Evolutionary conservation across 495 filamentous ascomycete genomes (phyloP).

Genomic region (Penicillium flavigenum): DNA sequence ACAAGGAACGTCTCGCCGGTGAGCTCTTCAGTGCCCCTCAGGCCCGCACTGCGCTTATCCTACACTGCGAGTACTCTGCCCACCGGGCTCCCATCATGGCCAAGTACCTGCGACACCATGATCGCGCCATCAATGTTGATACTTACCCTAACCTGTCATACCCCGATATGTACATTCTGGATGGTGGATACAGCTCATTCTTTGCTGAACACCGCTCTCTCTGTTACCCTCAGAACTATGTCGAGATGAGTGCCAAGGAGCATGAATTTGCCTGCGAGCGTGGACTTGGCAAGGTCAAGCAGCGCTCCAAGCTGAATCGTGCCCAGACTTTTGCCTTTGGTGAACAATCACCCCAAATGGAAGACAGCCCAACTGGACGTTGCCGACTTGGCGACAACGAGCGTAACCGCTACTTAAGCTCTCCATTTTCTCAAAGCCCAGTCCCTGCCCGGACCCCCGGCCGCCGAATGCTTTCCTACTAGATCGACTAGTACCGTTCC

Average conservation of each 20-base stretch:
- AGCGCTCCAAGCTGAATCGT: conserved; percentile 77
- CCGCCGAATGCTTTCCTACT: conserved; percentile 75
- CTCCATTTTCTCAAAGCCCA: conserved; percentile 56
- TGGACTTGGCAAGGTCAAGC: conserved; percentile 83
- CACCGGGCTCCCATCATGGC: conserved; percentile 95
- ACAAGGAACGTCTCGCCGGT: conserved; percentile 79
- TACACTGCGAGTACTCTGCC: conserved; percentile 98
- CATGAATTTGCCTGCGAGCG: conserved; percentile 90
- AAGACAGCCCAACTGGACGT: conserved; percentile 77
- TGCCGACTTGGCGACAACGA: conserved; percentile 45
- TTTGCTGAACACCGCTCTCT: conserved; percentile 71
- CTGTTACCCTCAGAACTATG: conserved; percentile 92
- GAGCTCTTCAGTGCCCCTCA: conserved; percentile 71
- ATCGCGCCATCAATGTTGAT: conserved; percentile 78
- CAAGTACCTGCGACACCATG: conserved; percentile 75
- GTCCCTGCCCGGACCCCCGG: conserved; percentile 54
- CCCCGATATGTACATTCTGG: conserved; percentile 94
- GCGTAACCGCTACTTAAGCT: conserved; percentile 39
- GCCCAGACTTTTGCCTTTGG: conserved; percentile 95
- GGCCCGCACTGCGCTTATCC: conserved; percentile 74
- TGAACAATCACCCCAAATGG: conserved; percentile 62
- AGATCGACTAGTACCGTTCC: conserved; percentile 4
- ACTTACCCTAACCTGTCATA: conserved; percentile 85
- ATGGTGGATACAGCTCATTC: conserved; percentile 94
- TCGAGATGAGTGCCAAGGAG: conserved; percentile 89